Evolutionary conservation across 768 basidiomycete genomes (phyloP).

Genomic region (Panaeolus papilionaceus): DNA sequence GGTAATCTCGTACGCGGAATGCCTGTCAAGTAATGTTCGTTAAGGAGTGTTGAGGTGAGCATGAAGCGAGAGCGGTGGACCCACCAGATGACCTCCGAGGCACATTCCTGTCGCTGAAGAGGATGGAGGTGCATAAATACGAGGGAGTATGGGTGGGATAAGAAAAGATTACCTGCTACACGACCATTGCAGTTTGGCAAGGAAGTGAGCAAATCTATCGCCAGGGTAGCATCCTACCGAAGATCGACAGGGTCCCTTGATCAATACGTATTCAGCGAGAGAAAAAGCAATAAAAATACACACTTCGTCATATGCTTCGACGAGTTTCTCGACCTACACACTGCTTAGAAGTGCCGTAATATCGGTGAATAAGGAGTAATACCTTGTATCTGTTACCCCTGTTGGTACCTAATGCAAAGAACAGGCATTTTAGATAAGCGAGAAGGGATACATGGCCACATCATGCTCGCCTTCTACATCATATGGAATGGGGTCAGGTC

Average conservation of each 20-base stretch:
- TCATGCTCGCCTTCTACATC: slow-evolving; percentile 71
- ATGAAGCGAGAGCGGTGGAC: slow-evolving; percentile 28
- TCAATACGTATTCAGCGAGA: neutral
- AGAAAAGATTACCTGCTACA: slow-evolving; percentile 68
- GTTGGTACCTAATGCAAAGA: slow-evolving; percentile 40
- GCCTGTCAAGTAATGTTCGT: slow-evolving; percentile 35
- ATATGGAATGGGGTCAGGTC: slow-evolving; percentile 88
- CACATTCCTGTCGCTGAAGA: slow-evolving; percentile 86
- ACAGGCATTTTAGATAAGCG: neutral
- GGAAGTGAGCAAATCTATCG: slow-evolving; percentile 76
- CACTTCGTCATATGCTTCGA: slow-evolving; percentile 91
- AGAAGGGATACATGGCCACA: neutral
- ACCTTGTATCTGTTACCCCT: slow-evolving; percentile 91
- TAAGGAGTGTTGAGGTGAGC: neutral
- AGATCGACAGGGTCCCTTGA: neutral
- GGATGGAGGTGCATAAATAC: slow-evolving; percentile 8
- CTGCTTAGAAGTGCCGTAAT: neutral
- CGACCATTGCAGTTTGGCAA: slow-evolving; percentile 89
- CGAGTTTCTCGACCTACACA: slow-evolving; percentile 81
- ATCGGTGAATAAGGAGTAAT: neutral
- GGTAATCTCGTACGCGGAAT: slow-evolving; percentile 40
- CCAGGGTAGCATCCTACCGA: slow-evolving; percentile 74
- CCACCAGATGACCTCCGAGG: slow-evolving; percentile 83
- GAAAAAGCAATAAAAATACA: neutral
- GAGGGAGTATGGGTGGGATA: slow-evolving; percentile 16